Percentiles rank a stretch among this genome's conserved stretches.
Evolutionary conservation across 805 yeast species (phyloP).

Genomic region (Teunomyces kruisii): DNA sequence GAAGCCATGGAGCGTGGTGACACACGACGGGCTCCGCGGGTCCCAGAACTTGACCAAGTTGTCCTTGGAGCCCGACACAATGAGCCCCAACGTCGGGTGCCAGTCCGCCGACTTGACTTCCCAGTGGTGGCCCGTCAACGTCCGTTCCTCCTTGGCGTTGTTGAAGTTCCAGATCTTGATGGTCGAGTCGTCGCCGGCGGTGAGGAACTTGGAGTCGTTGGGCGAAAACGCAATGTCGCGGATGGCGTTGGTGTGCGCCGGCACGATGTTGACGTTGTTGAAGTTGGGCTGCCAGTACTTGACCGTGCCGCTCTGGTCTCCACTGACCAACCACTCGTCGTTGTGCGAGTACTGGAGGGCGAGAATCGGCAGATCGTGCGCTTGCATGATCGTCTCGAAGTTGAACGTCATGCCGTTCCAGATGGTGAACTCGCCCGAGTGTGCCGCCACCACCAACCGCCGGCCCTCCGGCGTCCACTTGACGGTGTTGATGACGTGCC

Average conservation of each 20-base stretch:
- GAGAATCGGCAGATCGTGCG: constrained; percentile 89
- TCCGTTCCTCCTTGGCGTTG: constrained; percentile 78
- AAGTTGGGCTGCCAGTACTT: constrained; percentile 98
- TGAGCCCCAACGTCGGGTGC: constrained; percentile 86
- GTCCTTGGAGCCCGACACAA: constrained; percentile 94
- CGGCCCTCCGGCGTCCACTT: constrained; percentile 97
- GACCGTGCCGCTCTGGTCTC: constrained; percentile 87
- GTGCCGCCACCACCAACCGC: constrained; percentile 82
- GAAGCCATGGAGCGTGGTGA: constrained; percentile 84
- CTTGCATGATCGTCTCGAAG: constrained; percentile 97
- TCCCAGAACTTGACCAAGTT: constrained; percentile 94
- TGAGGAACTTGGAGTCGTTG: constrained; percentile 86
- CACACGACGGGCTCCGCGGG: constrained; percentile 74
- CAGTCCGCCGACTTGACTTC: constrained; percentile 97
- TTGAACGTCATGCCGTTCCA: constrained; percentile 97
- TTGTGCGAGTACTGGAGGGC: constrained; percentile 79
- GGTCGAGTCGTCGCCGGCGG: constrained; percentile 89
- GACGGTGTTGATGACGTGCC: constrained; percentile 86
- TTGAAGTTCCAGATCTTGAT: constrained; percentile 94
- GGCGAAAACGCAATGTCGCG: constrained; percentile 90
- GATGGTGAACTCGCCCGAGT: constrained; percentile 92
- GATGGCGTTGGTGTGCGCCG: constrained; percentile 76
- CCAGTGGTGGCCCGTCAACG: constrained; percentile 94
- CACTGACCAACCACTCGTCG: constrained; percentile 92
- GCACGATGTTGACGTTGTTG: constrained; percentile 83